Conservation (phyloP, 805 yeast species). For the Torulaspora maleeae region DNA sequence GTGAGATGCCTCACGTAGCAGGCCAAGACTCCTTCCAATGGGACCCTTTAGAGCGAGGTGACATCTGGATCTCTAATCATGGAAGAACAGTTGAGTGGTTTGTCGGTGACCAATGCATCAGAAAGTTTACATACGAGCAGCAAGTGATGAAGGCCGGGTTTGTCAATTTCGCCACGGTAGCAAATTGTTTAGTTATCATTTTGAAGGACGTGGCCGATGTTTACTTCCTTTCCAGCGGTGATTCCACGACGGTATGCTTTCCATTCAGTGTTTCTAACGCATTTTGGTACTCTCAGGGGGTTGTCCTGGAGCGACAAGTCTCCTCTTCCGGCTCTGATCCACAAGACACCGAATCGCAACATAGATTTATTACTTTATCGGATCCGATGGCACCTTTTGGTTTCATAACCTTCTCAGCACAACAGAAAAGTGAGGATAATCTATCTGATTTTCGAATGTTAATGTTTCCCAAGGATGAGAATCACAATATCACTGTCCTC, state of each 20-base stretch:
- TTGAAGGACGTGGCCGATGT: slow-evolving; percentile 56
- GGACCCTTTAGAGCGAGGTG: slow-evolving; percentile 17
- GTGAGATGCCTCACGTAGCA: not conserved
- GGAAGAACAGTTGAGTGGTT: slow-evolving; percentile 38
- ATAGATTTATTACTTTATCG: slow-evolving; percentile 56
- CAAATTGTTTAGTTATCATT: slow-evolving; percentile 53
- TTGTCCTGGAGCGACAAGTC: slow-evolving; percentile 53
- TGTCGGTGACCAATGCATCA: slow-evolving; percentile 25
- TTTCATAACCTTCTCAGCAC: slow-evolving; percentile 61
- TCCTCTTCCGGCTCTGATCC: slow-evolving; percentile 1
- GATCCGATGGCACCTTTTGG: slow-evolving; percentile 78
- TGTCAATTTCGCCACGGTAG: slow-evolving; percentile 42
- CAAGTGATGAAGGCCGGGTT: slow-evolving; percentile 56
- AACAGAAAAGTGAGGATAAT: slow-evolving; percentile 42
- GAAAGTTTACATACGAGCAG: slow-evolving; percentile 44
- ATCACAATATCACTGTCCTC: slow-evolving; percentile 30
- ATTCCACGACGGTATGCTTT: slow-evolving; percentile 54
- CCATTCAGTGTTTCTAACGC: slow-evolving; percentile 64
- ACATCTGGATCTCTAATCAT: slow-evolving; percentile 35
- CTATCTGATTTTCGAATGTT: slow-evolving; percentile 19
- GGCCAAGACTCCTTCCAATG: slow-evolving; percentile 4
- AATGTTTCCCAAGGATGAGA: slow-evolving; percentile 25
- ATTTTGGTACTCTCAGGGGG: slow-evolving; percentile 62
- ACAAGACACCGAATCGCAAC: slow-evolving; percentile 11
- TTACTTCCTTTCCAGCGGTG: slow-evolving; percentile 53